phyloP scores from a whole-genome alignment of 192 early-diverging fungal genomes.

The Thamnidium elegans region DNA sequence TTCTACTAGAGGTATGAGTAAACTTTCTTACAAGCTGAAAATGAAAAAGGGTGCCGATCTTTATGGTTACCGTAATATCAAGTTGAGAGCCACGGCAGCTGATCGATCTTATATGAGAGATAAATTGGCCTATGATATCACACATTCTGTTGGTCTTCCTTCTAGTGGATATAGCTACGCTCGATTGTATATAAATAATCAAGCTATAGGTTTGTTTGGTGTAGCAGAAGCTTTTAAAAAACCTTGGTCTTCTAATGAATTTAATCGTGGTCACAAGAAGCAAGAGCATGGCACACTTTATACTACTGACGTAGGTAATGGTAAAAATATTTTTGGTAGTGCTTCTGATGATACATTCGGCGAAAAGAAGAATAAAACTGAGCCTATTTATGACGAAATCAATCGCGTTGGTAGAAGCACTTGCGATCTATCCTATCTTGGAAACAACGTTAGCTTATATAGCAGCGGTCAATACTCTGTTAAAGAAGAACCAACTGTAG shows the following conservation, averaged over 20 bases:
- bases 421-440: conserved; percentile 6
- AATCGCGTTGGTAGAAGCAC: too few species aligned
- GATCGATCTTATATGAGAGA: conserved; percentile 13
- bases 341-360: neutral
- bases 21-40: conserved; percentile 6
- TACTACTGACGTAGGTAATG: conserved; percentile 1
- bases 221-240: conserved; percentile 31
- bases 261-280: conserved; percentile 26
- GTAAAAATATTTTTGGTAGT: neutral
- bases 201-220: conserved; percentile 12
- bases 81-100: conserved; percentile 12
- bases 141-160: conserved; percentile 3
- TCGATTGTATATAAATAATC: too few species aligned
- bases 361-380: neutral
- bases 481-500: conserved; percentile 6
- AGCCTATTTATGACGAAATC: neutral
- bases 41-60: neutral
- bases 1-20: neutral
- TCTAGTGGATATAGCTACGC: neutral
- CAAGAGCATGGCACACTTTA: conserved; percentile 11
- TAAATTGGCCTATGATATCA: conserved; percentile 3
- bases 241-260: conserved; percentile 30
- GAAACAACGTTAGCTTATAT: conserved; percentile 4
- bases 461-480: neutral
- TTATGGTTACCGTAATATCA: conserved; percentile 4